phyloP scores from a whole-genome alignment of 495 filamentous ascomycete species.

The Penicillium soppii region DNA sequence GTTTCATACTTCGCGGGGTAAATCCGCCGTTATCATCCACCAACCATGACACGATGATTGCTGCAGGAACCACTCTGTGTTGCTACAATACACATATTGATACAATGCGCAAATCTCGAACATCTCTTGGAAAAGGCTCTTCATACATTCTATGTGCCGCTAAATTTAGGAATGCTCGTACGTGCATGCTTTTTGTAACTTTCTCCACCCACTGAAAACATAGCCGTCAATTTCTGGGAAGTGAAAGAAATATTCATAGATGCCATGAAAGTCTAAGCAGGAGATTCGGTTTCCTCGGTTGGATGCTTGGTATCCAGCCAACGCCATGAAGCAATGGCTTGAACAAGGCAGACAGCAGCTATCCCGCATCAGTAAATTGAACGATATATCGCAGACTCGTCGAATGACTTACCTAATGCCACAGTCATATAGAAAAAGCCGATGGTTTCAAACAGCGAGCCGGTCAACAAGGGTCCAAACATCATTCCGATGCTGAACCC shows the following conservation, averaged over 20 bases:
- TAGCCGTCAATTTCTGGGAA: too few relatives aligned
- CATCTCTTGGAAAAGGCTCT: too few relatives aligned
- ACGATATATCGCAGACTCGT: not conserved
- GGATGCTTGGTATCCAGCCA: not conserved
- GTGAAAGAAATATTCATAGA: too few relatives aligned
- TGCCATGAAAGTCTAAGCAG: not conserved
- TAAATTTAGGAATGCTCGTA: too few relatives aligned
- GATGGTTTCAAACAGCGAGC: conserved; percentile 17
- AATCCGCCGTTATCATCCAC: not conserved
- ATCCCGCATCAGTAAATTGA: not conserved
- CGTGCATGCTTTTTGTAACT: too few relatives aligned
- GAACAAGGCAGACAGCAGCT: conserved; percentile 1
- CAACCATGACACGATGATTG: not conserved
- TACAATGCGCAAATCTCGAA: too few relatives aligned
- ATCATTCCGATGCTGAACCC: conserved; percentile 20
- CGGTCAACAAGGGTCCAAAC: conserved; percentile 24
- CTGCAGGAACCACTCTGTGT: too few relatives aligned
- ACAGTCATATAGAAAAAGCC: conserved; percentile 21
- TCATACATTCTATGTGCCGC: too few relatives aligned
- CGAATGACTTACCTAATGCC: conserved; percentile 1
- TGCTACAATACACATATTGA: too few relatives aligned
- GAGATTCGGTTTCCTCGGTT: not conserved
- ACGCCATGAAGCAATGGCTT: not conserved
- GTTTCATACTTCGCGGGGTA: not conserved
- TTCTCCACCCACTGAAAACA: too few relatives aligned